Evolutionary conservation across 202 grass and related monocot genomes (phyloP), one percentile per base, ranked within the genome.

Genomic region (Miscanthus sacchariflorus): DNA sequence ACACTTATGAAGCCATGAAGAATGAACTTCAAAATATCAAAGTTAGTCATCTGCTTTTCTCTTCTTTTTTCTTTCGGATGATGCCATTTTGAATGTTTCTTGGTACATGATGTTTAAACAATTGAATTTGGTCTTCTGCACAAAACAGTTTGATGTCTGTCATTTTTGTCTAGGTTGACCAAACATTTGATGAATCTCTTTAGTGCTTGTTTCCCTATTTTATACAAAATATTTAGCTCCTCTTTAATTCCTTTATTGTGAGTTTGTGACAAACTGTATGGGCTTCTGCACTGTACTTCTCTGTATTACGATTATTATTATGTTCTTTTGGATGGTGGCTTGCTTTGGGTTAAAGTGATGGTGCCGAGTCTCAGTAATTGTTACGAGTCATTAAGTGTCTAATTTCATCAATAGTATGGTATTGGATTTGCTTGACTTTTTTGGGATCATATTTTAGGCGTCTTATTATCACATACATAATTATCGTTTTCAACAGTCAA

Each of bases 11-110:
- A 82, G 69, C 36, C 58, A 92, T 96, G 89, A 99, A 96, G 83
- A 85, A 78, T 70, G 94, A 99, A 81, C 87, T 96, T 79, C 94
- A 96, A 78, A 90, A 92, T 71, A 86, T 90, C 50, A 95, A 99
- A 89, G 96, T 96, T 68, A 71, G 84, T 92, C 35, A 4, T 83
- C 84, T 74, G n/a, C 30, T 83, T 79, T 56, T 63, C 59, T 58
- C 14, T 90, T 68, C 12, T 11, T 45, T 56, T 9, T 54, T 12
- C 30, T 39, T 25, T 25, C 21, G 8, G 21, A 67, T 70, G 38
- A 45, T 76, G 45, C 44, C 30, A 50, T 50, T 84, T 19, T 72
- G 6, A 28, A 44, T 79, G 63, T 79, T 56, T 56, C 59, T 45
- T 81, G 17, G 18, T 77, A 71, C 63, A 23, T 50, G 33, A 30